phyloP scores from a whole-genome alignment of 306 rosid species.

The Quercus agrifolia region DNA sequence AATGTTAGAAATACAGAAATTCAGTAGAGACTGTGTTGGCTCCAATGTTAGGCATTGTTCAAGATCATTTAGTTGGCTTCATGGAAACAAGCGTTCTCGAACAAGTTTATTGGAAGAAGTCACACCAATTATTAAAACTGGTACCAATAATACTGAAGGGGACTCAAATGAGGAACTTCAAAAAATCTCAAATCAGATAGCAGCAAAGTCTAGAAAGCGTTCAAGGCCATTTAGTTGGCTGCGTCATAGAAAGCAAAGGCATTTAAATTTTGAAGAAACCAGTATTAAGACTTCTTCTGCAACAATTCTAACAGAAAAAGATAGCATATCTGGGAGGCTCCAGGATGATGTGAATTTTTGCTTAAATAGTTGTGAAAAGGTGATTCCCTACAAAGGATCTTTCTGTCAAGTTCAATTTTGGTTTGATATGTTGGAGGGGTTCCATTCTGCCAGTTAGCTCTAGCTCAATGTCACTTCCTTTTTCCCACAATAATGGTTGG shows the following conservation, averaged over 20 bases:
- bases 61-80: constrained; percentile 20
- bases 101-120: constrained; percentile 26
- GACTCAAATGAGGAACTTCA: constrained; percentile 24
- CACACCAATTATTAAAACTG: constrained; percentile 14
- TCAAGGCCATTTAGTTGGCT: constrained; percentile 75
- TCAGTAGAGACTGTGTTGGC: constrained; percentile 27
- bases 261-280: constrained; percentile 27
- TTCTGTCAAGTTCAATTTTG: not conserved
- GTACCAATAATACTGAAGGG: constrained; percentile 1
- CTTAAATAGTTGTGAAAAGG: constrained; percentile 36
- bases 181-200: constrained; percentile 22
- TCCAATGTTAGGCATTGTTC: constrained; percentile 10
- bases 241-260: constrained; percentile 51
- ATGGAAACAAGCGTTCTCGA: constrained; percentile 14
- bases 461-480: no score
- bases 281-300: constrained; percentile 7
- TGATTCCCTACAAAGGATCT: constrained; percentile 24
- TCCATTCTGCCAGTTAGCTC: no score
- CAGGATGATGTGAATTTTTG: constrained; percentile 22
- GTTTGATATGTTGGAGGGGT: not conserved
- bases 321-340: constrained; percentile 25
- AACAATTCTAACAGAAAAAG: constrained; percentile 15
- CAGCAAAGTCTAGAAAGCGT: constrained; percentile 42
- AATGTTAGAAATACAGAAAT: constrained; percentile 25
- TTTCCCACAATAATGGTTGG: no score